A percentile compares a stretch with the other conserved stretches of the same genome.
Conservation (phyloP, 192 early-diverging fungal species). For the Mortierella hygrophila region DNA sequence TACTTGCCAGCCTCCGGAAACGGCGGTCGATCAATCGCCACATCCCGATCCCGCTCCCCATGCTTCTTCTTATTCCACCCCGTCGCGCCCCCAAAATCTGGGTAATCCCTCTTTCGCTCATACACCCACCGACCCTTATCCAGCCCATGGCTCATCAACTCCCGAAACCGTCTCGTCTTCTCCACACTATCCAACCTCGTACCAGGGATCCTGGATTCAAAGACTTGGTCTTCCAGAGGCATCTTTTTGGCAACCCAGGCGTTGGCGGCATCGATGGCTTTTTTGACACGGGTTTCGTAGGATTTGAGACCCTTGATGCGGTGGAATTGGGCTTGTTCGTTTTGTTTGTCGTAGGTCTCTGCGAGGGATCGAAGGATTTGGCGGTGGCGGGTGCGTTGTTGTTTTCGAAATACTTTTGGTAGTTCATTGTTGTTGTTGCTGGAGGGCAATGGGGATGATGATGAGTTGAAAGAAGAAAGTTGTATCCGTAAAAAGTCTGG, state of each 20-base stretch:
- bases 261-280: neutral
- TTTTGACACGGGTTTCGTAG: neutral
- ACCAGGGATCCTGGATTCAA: conserved; percentile 17
- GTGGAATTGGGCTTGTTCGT: conserved; percentile 1
- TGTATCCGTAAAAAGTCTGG: neutral
- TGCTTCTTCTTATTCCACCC: conserved; percentile 51
- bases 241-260: conserved; percentile 9
- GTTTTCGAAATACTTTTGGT: neutral
- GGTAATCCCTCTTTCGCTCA: conserved; percentile 38
- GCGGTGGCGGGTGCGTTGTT: neutral
- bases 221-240: neutral
- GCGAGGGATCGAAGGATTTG: conserved; percentile 12
- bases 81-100: conserved; percentile 46
- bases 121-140: conserved; percentile 47
- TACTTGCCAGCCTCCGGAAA: conserved; percentile 55
- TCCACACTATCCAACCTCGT: conserved; percentile 21
- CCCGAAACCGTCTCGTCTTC: conserved; percentile 38
- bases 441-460: neutral
- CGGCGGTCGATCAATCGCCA: conserved; percentile 41
- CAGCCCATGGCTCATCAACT: conserved; percentile 37
- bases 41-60: conserved; percentile 45
- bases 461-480: neutral
- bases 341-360: neutral
- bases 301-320: neutral
- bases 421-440: neutral